Evolutionary conservation across 2,329 filamentous ascomycete genomes (phyloP), one percentile per base, ranked within the genome.

Genomic region (Diaporthe citrichinensis): DNA sequence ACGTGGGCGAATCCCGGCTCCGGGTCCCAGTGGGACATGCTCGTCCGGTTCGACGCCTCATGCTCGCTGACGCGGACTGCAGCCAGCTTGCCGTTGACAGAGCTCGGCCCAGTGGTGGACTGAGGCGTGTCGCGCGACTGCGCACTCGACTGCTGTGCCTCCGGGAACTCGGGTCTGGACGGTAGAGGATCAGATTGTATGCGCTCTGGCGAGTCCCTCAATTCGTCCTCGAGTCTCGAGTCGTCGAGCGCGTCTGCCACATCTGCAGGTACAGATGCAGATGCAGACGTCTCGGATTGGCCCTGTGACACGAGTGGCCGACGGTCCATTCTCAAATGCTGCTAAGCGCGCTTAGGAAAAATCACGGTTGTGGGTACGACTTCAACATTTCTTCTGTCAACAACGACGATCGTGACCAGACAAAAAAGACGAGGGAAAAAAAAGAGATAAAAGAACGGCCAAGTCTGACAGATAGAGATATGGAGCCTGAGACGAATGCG

Each of bases 1-100:
- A 87, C 80, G 15, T 83, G 80, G n/a, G 82, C 84, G 58, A 87
- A 87, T 0, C 85, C 84, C 1, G 86, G 82, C 25, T 81, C 81
- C 1, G 81, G 79, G 39, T 82, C 79, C 80, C 79, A 81, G 72
- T 82, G 80, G 28, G 82, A 83, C 28, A 75, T 76, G 71, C 79
- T 82, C 28, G 78, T 81, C 31, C 78, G 76, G 51, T 76, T 73
- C 4, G 76, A 77, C 23, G 68, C 25, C 23, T 79, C 80, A 41
- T 80, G 80, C 49, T 78, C 78, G 44, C 59, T 62, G 59, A 76
- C 72, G 49, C 58, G 46, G 31, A 65, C 57, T 28, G 75, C 53
- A 51, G 62, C 71, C 62, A 65, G 68, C 31, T 75, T 69, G 36
- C 51, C 59, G 20, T 75, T 39, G 31, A 28, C 23, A 28, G 69